Evolutionary conservation across 192 early-diverging fungal species (phyloP), one percentile per base, ranked within the genome.

Genomic region (Dissophora globulifera): DNA sequence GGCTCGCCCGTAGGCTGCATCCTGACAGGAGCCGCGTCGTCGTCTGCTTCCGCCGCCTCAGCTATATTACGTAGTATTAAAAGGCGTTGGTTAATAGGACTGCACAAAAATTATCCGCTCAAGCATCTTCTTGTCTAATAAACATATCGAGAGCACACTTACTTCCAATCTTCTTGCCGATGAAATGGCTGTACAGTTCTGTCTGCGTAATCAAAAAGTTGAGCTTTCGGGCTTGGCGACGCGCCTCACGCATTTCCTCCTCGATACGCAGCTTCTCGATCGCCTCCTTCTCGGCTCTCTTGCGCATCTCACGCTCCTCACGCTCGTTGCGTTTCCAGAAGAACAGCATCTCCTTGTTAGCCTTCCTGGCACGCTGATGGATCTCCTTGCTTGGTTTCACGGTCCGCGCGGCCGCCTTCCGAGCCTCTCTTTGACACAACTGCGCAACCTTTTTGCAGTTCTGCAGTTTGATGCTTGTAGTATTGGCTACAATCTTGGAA

Each of bases 121-220:
- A n/a, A n/a, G n/a, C n/a, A n/a, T n/a, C n/a, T n/a, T n/a, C n/a
- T n/a, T n/a, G n/a, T n/a, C n/a, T n/a, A 56, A 23, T 1, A n/a
- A 42, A 20, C 12, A 32, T 19, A 50, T n/a, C n/a, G 9, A 56
- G 19, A 29, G 25, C 38, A 13, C 15, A 61, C 79, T 23, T 81
- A 81, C 74, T 78, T 51, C 70, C 76, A 30, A 93, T 90, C 70
- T 95, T 95, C 59, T 89, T 88, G 55, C 92, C 93, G 48, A 95
- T 89, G 82, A 96, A 96, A 81, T 95, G 94, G 53, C 91, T 93
- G 78, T 93, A 96, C 10, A 96, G 85, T 61, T 96, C 95, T 0
- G 95, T 96, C 66, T 96, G 95, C 1, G 92, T 90, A 50, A 96
- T 94, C 62, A 96, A 82, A 64, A 96, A 96, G 70, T 96, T 94